Conservation (phyloP, 768 basidiomycete species). For the Lentinula detonsa region DNA sequence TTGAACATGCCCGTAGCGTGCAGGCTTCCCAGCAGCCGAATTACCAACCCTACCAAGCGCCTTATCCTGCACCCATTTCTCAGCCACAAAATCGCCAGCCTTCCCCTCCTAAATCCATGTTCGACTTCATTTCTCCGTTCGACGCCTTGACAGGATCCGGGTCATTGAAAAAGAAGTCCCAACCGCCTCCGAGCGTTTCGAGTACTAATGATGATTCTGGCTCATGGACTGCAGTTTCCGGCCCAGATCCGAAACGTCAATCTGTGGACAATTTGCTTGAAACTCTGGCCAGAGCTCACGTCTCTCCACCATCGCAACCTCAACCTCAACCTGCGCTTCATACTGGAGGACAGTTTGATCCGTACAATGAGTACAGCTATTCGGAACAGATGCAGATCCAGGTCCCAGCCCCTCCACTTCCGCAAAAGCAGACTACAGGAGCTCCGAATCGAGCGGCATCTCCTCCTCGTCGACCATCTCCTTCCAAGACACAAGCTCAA, state of each 20-base stretch:
- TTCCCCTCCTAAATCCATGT: slow-evolving; percentile 74
- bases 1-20: slow-evolving; percentile 32
- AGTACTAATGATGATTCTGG: slow-evolving; percentile 50
- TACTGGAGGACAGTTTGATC: slow-evolving; percentile 22
- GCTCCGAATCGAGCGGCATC: slow-evolving; percentile 40
- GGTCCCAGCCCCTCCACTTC: slow-evolving; percentile 58
- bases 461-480: slow-evolving; percentile 47
- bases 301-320: slow-evolving; percentile 16
- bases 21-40: slow-evolving; percentile 15
- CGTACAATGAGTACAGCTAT: background rate
- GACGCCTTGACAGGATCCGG: slow-evolving; percentile 57
- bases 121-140: slow-evolving; percentile 81
- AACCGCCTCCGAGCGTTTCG: slow-evolving; percentile 32
- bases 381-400: slow-evolving; percentile 29
- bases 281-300: slow-evolving; percentile 49
- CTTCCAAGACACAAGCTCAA: slow-evolving; percentile 54
- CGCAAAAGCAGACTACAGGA: slow-evolving; percentile 40
- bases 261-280: slow-evolving; percentile 81
- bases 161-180: slow-evolving; percentile 61
- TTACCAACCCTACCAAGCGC: slow-evolving; percentile 26
- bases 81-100: slow-evolving; percentile 46
- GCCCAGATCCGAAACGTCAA: slow-evolving; percentile 71
- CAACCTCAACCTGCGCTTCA: background rate
- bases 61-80: slow-evolving; percentile 31
- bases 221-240: slow-evolving; percentile 44